Percentiles rank a stretch among this genome's conserved stretches.
These are phyloP conservation scores for Vaccinium corymbosum DNA, from an alignment of 148 eudicot genomes.

Conservation along the genomic window DNA sequence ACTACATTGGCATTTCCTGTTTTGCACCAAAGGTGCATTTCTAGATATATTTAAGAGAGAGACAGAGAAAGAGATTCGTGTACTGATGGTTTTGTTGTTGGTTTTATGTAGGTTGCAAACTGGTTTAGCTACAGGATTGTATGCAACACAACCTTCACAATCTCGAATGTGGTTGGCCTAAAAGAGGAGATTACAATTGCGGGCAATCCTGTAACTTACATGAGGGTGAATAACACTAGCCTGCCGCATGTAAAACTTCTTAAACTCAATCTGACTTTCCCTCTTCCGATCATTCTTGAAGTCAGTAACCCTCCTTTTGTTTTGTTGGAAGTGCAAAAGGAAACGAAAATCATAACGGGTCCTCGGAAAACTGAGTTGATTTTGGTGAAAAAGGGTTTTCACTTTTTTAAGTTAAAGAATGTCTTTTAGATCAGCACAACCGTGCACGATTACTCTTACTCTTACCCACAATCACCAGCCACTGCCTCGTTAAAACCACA, in stretches of 20 bases:
- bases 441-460: no score
- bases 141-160: conserved; percentile 48
- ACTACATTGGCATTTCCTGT: conserved; percentile 42
- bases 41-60: no score
- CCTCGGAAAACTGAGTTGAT: no score
- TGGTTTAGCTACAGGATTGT: conserved; percentile 40
- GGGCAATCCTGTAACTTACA: conserved; percentile 45
- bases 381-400: no score
- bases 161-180: conserved; percentile 66
- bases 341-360: no score
- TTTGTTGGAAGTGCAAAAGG: not conserved
- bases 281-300: no score
- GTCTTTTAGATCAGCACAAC: no score
- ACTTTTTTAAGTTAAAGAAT: not conserved
- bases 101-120: conserved; percentile 30
- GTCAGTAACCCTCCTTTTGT: not conserved
- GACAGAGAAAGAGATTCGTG: not conserved
- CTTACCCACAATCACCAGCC: no score
- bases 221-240: conserved; percentile 40
- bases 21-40: conserved; percentile 53
- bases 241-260: conserved; percentile 49
- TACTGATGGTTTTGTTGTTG: not conserved
- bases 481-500: no score
- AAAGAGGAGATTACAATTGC: conserved; percentile 38
- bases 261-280: not conserved